phyloP scores from a whole-genome alignment of 1,284 basidiomycete genomes.

The Trametes sp. region DNA sequence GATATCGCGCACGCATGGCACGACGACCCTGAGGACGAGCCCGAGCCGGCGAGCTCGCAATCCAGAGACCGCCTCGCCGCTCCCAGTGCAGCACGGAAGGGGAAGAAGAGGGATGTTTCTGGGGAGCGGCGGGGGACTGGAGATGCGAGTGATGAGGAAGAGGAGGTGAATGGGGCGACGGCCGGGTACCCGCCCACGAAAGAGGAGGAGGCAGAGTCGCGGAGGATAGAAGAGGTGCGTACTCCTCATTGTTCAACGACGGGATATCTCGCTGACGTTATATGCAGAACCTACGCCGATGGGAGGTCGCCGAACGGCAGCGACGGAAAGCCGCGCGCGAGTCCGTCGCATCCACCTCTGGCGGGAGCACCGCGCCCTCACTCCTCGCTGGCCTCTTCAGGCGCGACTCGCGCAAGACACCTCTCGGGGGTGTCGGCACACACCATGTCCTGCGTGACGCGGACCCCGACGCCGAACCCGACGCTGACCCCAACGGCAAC shows the following conservation, averaged over 20 bases:
- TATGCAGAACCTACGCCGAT: slow-evolving; percentile 69
- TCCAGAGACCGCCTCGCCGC: neutral
- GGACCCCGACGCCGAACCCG: slow-evolving; percentile 47
- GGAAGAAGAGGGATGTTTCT: slow-evolving; percentile 33
- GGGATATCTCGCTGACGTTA: neutral
- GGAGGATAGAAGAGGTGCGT: slow-evolving; percentile 72
- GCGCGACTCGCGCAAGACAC: slow-evolving; percentile 40
- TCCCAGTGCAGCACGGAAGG: slow-evolving; percentile 28
- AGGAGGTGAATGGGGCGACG: slow-evolving; percentile 39
- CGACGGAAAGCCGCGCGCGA: slow-evolving; percentile 70
- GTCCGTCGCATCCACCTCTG: slow-evolving; percentile 42
- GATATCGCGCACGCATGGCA: slow-evolving; percentile 45
- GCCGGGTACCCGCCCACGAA: slow-evolving; percentile 69
- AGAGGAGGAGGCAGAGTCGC: slow-evolving; percentile 70
- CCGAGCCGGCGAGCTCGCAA: neutral
- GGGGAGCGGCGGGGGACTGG: slow-evolving; percentile 23
- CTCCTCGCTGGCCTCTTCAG: slow-evolving; percentile 62
- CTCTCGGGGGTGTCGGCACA: slow-evolving; percentile 43
- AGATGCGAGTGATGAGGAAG: slow-evolving; percentile 36
- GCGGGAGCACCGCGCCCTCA: slow-evolving; percentile 47
- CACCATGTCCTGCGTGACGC: slow-evolving; percentile 39
- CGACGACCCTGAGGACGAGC: slow-evolving; percentile 1
- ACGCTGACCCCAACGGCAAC: slow-evolving; percentile 46
- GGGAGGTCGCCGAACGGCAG: slow-evolving; percentile 77
- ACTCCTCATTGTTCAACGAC: neutral